These are phyloP conservation scores for Aspergillus udagawae DNA, from an alignment of 2,329 filamentous ascomycete species.

Conservation along the genomic window DNA sequence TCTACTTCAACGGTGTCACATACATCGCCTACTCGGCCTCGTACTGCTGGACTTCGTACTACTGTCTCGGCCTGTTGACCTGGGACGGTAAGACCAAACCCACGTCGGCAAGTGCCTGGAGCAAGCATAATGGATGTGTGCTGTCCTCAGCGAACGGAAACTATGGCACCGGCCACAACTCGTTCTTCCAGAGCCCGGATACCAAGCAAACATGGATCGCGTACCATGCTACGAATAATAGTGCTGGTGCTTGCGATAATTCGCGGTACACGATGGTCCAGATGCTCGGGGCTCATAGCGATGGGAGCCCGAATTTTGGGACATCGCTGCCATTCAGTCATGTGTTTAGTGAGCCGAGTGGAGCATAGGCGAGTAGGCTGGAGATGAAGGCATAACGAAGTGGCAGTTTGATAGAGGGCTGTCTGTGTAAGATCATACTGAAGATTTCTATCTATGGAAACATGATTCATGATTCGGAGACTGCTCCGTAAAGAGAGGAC, in stretches of 20 bases:
- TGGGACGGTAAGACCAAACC: conserved; percentile 52
- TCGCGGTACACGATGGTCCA: conserved; percentile 54
- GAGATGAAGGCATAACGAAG: no score
- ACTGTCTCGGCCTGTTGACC: conserved; percentile 52
- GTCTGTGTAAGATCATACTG: no score
- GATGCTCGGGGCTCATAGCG: conserved; percentile 47
- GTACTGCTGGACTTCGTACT: conserved; percentile 54
- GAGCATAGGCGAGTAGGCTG: no score
- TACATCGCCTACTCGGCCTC: conserved; percentile 54
- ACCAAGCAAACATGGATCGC: conserved; percentile 53
- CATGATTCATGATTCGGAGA: no score
- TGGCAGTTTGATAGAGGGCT: no score
- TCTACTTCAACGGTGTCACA: conserved; percentile 52
- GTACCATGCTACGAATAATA: conserved; percentile 52
- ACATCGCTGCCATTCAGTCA: not conserved
- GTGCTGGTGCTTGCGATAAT: conserved; percentile 50
- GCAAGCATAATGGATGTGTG: conserved; percentile 48
- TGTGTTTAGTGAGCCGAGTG: no score
- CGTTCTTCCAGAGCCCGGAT: conserved; percentile 56
- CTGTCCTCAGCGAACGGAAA: conserved; percentile 54
- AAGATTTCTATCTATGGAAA: no score
- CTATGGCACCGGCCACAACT: conserved; percentile 55
- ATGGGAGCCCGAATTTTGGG: conserved; percentile 54
- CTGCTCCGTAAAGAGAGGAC: no score
- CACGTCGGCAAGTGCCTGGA: conserved; percentile 44